These are phyloP conservation scores for Aspergillus uvarum DNA, from an alignment of 2,329 filamentous ascomycete species.

Conservation along the genomic window DNA sequence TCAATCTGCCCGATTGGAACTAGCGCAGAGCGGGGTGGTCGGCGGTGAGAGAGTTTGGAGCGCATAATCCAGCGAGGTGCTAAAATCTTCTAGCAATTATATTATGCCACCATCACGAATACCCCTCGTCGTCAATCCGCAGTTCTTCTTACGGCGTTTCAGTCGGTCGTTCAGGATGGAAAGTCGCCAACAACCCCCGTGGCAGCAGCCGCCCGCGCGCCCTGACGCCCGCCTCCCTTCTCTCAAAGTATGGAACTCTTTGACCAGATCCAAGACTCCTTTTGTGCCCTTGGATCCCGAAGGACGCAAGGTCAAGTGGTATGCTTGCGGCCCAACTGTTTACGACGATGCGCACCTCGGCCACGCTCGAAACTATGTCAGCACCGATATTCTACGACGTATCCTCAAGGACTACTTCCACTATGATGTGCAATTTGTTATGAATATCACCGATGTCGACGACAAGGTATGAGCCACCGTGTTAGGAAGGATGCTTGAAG, in stretches of 20 bases:
- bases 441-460: slow-evolving; percentile 88
- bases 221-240: slow-evolving; percentile 47
- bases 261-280: slow-evolving; percentile 70
- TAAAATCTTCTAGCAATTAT: background rate
- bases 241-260: slow-evolving; percentile 76
- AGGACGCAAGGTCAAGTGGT: slow-evolving; percentile 73
- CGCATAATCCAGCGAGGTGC: background rate
- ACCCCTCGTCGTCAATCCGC: background rate
- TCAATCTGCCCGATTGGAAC: background rate
- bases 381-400: slow-evolving; percentile 81
- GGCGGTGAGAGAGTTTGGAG: background rate
- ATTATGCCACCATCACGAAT: slow-evolving; percentile 6
- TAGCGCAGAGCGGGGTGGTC: slow-evolving; percentile 1
- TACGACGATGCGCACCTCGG: slow-evolving; percentile 81
- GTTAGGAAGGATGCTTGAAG: background rate
- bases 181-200: slow-evolving; percentile 46
- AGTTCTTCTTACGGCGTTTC: slow-evolving; percentile 4
- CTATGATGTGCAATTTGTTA: slow-evolving; percentile 80
- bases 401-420: slow-evolving; percentile 81
- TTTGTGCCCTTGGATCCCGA: slow-evolving; percentile 71
- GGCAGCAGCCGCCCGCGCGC: slow-evolving; percentile 41
- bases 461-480: slow-evolving; percentile 58
- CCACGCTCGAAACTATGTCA: slow-evolving; percentile 87
- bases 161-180: slow-evolving; percentile 5
- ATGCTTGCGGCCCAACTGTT: slow-evolving; percentile 83